Base-by-base conservation (phyloP, 1,139 yeast species). In the Yamadazyma mexicana region DNA sequence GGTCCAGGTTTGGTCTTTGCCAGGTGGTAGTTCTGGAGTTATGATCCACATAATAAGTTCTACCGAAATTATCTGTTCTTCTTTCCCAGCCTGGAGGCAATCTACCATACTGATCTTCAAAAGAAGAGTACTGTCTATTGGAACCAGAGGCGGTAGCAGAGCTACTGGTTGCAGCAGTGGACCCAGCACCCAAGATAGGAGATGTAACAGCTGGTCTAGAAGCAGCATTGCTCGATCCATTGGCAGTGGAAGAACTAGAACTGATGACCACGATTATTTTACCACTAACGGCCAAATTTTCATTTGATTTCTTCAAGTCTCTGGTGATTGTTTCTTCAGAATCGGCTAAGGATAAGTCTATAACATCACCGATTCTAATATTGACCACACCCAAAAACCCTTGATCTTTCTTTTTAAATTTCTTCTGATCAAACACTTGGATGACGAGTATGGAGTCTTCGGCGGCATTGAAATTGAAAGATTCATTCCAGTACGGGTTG, bases 51-150 rank as follows among this genome's bases (percentile, higher is more conserved):
- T 92, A 92, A 64, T 94, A 92, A 1, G 98, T 92, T 57, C 99
- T 81, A 24, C 98, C 98, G 55, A 89, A 87, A 60, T 89, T 89
- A 62, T 92, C 99, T 1, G 98, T 91, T 63, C 98, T 81, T 54
- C 98, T 81, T 65, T 92, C 99, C 98, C 98, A 92, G 3, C 99
- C 99, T 3, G 97, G 87, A 5, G 98, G 99, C 51, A 92, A 73
- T 55, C 97, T 77, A 35, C 99, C 99, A 54, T 83, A 81, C 59
- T 92, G 98, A 64, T 92, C 99, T 64, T 92, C 98, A 60, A 92
- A 92, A 1, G 98, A 87, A 2, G 95, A 86, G 54, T 82, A 84
- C 51, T 83, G 92, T 57, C 88, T 76, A 52, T 65, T 20, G 22
- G 56, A 45, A 11, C 59, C 48, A 25, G 55, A 42, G 8, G 59